These are phyloP conservation scores for Gaillardinia entomophila DNA, from an alignment of 805 yeast species.

Conservation along the genomic window DNA sequence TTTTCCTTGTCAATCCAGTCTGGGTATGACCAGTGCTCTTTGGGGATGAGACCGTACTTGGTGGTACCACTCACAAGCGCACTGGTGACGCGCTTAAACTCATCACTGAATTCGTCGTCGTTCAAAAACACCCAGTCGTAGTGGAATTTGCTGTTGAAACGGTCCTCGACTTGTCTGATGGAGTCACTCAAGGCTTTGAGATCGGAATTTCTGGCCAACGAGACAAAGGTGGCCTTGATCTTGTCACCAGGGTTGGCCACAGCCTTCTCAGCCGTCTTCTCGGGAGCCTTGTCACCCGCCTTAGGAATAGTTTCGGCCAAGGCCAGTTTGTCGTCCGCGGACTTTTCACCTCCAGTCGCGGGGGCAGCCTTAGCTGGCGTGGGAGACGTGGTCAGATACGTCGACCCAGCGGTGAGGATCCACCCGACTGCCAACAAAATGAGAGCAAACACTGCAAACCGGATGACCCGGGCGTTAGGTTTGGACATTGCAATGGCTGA, in stretches of 20 bases:
- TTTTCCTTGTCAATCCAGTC: slow-evolving; percentile 71
- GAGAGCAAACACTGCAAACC: slow-evolving; percentile 44
- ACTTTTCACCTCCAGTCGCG: background rate
- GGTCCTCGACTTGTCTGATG: slow-evolving; percentile 76
- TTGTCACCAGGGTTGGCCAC: slow-evolving; percentile 15
- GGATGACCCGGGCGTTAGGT: slow-evolving; percentile 42
- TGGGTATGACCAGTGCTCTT: slow-evolving; percentile 85
- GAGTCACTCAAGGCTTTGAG: slow-evolving; percentile 56
- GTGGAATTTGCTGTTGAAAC: slow-evolving; percentile 74
- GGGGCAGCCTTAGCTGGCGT: background rate
- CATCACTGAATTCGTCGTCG: slow-evolving; percentile 78
- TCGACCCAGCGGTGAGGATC: slow-evolving; percentile 42
- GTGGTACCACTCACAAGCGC: slow-evolving; percentile 72
- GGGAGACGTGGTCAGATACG: background rate
- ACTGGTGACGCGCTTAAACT: slow-evolving; percentile 64
- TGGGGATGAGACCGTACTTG: slow-evolving; percentile 74
- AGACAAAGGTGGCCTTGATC: slow-evolving; percentile 74
- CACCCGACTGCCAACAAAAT: slow-evolving; percentile 43
- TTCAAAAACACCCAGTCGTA: slow-evolving; percentile 96
- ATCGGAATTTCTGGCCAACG: slow-evolving; percentile 75
- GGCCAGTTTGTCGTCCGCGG: background rate
- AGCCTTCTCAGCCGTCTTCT: slow-evolving; percentile 3
- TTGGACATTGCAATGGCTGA: slow-evolving; percentile 42
- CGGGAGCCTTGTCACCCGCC: slow-evolving; percentile 4
- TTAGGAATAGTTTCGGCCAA: background rate